These are phyloP conservation scores for Lunularia cruciata DNA, from an alignment of 225 moss, liverwort and hornwort genomes.

Conservation along the genomic window DNA sequence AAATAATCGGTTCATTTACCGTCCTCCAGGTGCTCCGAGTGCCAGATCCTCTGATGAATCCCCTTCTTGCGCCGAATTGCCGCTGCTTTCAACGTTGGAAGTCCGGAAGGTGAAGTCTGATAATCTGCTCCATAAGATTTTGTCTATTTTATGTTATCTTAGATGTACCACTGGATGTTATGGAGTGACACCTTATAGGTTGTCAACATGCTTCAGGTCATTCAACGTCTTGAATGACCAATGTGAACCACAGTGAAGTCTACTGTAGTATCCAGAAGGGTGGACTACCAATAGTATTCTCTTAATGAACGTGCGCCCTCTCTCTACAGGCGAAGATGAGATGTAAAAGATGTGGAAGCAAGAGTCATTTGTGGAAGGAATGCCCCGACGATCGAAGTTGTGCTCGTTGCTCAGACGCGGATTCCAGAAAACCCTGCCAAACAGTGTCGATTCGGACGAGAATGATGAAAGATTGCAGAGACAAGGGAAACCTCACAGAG, in stretches of 20 bases:
- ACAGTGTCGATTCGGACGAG: conserved; percentile 70
- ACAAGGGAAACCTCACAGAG: conserved; percentile 58
- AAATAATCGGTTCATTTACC: not conserved
- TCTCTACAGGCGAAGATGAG: conserved; percentile 35
- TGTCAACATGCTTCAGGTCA: not conserved
- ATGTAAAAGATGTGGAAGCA: conserved; percentile 74
- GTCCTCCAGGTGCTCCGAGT: too few species aligned
- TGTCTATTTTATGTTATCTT: too few species aligned
- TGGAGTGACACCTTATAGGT: not conserved
- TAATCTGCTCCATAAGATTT: not conserved
- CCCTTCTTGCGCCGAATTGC: not conserved
- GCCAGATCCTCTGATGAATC: not conserved
- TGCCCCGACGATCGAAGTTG: conserved; percentile 51
- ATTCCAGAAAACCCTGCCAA: conserved; percentile 56
- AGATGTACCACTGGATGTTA: not conserved
- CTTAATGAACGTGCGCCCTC: not conserved
- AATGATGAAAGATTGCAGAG: conserved; percentile 72
- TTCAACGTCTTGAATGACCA: not conserved
- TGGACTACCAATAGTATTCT: too few species aligned
- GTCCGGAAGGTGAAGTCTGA: not conserved
- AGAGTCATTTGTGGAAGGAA: conserved; percentile 46
- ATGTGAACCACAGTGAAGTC: too few species aligned
- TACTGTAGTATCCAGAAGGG: too few species aligned
- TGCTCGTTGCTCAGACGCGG: conserved; percentile 56
- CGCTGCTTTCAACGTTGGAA: not conserved